Evolutionary conservation across 1,284 basidiomycete species (phyloP).

Genomic region (Puccinia triticina): DNA sequence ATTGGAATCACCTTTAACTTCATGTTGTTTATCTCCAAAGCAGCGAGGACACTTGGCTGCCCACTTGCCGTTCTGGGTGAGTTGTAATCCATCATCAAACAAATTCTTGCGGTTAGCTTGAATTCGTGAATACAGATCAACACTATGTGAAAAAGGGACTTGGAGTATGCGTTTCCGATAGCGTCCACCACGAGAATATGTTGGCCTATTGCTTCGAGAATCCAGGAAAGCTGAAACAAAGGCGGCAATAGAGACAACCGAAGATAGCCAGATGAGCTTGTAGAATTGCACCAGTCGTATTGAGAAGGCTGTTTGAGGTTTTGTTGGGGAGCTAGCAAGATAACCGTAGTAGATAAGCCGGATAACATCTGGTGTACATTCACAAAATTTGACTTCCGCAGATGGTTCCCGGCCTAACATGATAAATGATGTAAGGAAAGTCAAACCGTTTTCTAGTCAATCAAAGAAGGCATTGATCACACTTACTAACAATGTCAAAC

Average conservation of each 20-base stretch:
- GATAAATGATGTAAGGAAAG: neutral
- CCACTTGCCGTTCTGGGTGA: neutral
- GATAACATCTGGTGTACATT: neutral
- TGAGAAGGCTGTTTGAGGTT: slow-evolving; percentile 20
- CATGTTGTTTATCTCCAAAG: neutral
- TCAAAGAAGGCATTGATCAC: no score
- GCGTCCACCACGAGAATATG: neutral
- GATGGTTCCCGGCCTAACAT: no score
- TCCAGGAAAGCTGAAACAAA: neutral
- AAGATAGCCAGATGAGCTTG: neutral
- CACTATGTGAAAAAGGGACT: neutral
- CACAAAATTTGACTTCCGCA: neutral
- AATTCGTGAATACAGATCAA: neutral
- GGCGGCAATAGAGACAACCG: neutral
- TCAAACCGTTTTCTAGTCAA: no score
- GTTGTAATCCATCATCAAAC: neutral
- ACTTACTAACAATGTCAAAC: neutral
- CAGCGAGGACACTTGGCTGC: slow-evolving; percentile 1
- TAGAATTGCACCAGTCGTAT: slow-evolving; percentile 6
- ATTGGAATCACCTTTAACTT: neutral
- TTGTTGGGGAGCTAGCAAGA: neutral
- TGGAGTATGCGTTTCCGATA: neutral
- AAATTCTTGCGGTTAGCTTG: neutral
- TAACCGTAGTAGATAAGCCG: neutral
- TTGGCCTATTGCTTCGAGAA: neutral